A percentile compares a stretch with the other conserved stretches of the same genome.
Conservation (phyloP, 805 yeast species). For the Yarrowia porcina region DNA sequence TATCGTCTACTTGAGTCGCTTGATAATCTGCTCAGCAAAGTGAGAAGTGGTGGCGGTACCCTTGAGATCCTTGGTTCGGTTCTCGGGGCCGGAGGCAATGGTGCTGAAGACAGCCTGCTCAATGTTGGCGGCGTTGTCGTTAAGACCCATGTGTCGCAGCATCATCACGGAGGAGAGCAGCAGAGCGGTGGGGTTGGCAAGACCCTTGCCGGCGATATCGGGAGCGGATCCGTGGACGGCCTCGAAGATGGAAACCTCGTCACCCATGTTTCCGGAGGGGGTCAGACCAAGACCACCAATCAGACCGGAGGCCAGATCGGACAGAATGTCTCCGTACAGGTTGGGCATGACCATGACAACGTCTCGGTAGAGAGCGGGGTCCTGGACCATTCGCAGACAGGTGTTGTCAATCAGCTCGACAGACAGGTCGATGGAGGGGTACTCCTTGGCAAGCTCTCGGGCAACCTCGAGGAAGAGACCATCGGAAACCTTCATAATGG, state of each 20-base stretch:
- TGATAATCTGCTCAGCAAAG: slow-evolving; percentile 89
- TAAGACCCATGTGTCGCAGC: slow-evolving; percentile 97
- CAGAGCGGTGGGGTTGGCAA: slow-evolving; percentile 98
- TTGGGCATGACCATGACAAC: slow-evolving; percentile 98
- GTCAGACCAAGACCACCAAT: slow-evolving; percentile 99
- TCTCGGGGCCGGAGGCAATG: slow-evolving; percentile 91
- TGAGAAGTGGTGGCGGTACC: slow-evolving; percentile 86
- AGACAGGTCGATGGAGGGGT: slow-evolving; percentile 81
- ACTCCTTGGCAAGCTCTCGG: slow-evolving; percentile 81
- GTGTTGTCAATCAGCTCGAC: slow-evolving; percentile 94
- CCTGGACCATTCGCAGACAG: slow-evolving; percentile 81
- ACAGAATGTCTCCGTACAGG: slow-evolving; percentile 98
- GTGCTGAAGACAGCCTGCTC: slow-evolving; percentile 82
- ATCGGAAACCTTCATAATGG: slow-evolving; percentile 96
- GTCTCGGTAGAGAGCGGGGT: slow-evolving; percentile 82
- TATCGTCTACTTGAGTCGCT: slow-evolving; percentile 46
- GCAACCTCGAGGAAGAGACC: slow-evolving; percentile 95
- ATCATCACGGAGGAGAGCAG: slow-evolving; percentile 95
- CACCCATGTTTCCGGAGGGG: slow-evolving; percentile 99
- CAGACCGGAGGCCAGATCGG: slow-evolving; percentile 95
- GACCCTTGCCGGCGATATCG: slow-evolving; percentile 97
- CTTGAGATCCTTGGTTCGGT: slow-evolving; percentile 94
- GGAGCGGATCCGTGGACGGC: slow-evolving; percentile 99
- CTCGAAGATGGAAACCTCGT: slow-evolving; percentile 95
- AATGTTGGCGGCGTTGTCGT: slow-evolving; percentile 74